phyloP scores from a whole-genome alignment of 2,329 filamentous ascomycete species.

The Aspergillus intermedius region DNA sequence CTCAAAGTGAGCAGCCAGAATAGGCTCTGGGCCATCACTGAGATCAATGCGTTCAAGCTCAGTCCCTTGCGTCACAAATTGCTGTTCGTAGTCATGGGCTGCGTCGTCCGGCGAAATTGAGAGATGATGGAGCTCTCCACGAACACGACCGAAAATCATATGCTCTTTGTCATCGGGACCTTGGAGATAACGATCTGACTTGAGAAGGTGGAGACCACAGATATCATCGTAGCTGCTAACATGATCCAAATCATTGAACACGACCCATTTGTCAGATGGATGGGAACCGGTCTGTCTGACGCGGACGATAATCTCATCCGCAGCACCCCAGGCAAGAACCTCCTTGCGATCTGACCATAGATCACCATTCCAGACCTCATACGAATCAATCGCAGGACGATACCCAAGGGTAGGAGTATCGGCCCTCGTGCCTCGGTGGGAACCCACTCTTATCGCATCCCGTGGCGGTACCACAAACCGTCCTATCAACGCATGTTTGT shows the following conservation, averaged over 20 bases:
- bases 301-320: slow-evolving; percentile 49
- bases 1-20: slow-evolving; percentile 49
- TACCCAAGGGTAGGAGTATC: slow-evolving; percentile 52
- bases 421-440: slow-evolving; percentile 31
- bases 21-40: slow-evolving; percentile 31
- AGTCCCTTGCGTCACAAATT: slow-evolving; percentile 39
- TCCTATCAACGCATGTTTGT: slow-evolving; percentile 50
- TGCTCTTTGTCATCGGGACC: slow-evolving; percentile 33
- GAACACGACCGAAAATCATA: slow-evolving; percentile 51
- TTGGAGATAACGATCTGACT: slow-evolving; percentile 32
- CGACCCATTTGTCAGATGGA: slow-evolving; percentile 40
- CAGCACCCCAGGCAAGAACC: slow-evolving; percentile 55
- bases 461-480: slow-evolving; percentile 44
- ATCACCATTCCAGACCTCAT: slow-evolving; percentile 45
- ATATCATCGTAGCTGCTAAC: slow-evolving; percentile 55
- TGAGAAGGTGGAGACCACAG: slow-evolving; percentile 49
- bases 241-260: slow-evolving; percentile 47
- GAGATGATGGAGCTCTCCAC: slow-evolving; percentile 44
- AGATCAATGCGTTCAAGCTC: slow-evolving; percentile 45
- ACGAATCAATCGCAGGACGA: slow-evolving; percentile 52
- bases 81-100: slow-evolving; percentile 28
- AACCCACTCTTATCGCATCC: slow-evolving; percentile 35
- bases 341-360: slow-evolving; percentile 48
- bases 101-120: slow-evolving; percentile 27
- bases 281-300: slow-evolving; percentile 39